A percentile compares a stretch with the other conserved stretches of the same genome.
phyloP scores from a whole-genome alignment of 1,139 yeast genomes.

The Yamadazyma taylorii region DNA sequence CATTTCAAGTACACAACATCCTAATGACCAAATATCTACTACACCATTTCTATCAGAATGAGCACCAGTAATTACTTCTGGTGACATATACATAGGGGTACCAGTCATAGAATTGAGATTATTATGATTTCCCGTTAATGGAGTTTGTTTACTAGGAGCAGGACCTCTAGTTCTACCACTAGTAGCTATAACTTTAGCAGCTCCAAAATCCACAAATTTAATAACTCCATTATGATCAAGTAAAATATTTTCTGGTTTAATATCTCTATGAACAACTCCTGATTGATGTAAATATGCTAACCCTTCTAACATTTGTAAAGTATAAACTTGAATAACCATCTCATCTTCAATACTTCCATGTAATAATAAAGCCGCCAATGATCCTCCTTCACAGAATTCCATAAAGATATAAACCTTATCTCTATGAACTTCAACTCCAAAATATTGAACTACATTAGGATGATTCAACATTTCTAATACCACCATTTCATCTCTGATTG shows the following conservation, averaged over 20 bases:
- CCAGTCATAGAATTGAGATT: conserved; percentile 71
- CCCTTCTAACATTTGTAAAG: conserved; percentile 93
- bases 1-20: conserved; percentile 82
- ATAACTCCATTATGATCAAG: conserved; percentile 91
- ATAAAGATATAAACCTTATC: conserved; percentile 93
- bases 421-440: conserved; percentile 95
- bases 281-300: conserved; percentile 91
- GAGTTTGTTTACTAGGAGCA: conserved; percentile 16
- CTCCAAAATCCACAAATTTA: conserved; percentile 96
- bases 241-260: conserved; percentile 91
- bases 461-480: conserved; percentile 92
- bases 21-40: conserved; percentile 82
- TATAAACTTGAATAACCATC: conserved; percentile 84
- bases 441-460: conserved; percentile 94
- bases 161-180: conserved; percentile 50
- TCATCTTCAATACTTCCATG: conserved; percentile 97
- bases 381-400: conserved; percentile 98
- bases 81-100: conserved; percentile 99
- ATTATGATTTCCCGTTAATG: conserved; percentile 18
- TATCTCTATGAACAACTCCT: conserved; percentile 96
- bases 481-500: conserved; percentile 94
- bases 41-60: conserved; percentile 67
- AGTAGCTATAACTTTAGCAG: conserved; percentile 90
- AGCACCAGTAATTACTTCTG: conserved; percentile 88
- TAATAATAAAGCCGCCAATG: conserved; percentile 71